Conservation (phyloP, 2,329 filamentous ascomycete genomes). For the Xylariaceae sp. region DNA sequence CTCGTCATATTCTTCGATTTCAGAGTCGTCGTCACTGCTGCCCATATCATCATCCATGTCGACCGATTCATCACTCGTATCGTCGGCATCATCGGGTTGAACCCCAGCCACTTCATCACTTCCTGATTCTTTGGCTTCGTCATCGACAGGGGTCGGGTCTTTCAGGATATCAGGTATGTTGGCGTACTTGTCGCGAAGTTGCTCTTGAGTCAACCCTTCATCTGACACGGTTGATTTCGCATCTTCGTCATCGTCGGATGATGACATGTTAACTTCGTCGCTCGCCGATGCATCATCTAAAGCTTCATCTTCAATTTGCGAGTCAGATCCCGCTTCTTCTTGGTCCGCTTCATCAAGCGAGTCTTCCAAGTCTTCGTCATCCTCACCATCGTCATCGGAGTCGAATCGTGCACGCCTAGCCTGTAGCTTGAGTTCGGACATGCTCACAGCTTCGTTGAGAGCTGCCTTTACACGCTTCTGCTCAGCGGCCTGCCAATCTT, state of each 20-base stretch:
- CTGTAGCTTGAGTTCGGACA: constrained; percentile 65
- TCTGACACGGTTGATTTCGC: constrained; percentile 50
- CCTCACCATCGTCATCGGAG: constrained; percentile 45
- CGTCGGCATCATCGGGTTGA: constrained; percentile 35
- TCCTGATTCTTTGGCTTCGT: constrained; percentile 18
- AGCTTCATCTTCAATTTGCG: constrained; percentile 24
- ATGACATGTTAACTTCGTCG: constrained; percentile 59
- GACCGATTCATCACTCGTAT: constrained; percentile 61
- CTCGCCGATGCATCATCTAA: constrained; percentile 35
- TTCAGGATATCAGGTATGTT: constrained; percentile 50
- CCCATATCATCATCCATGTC: constrained; percentile 66
- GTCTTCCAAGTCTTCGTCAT: constrained; percentile 42
- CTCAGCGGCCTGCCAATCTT: constrained; percentile 63
- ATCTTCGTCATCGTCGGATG: constrained; percentile 59
- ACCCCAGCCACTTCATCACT: background rate
- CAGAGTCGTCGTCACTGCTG: constrained; percentile 48
- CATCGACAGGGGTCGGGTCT: constrained; percentile 13
- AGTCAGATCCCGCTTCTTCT: constrained; percentile 35
- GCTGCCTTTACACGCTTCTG: constrained; percentile 63
- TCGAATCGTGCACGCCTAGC: constrained; percentile 53
- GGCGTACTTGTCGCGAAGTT: constrained; percentile 65
- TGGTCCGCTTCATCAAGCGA: constrained; percentile 36
- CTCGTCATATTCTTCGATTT: constrained; percentile 41
- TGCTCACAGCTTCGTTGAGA: constrained; percentile 68
- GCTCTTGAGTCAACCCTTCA: constrained; percentile 64